Evolutionary conservation across 331 rosid species (phyloP).

Genomic region (Rhamnella rubrinervis): DNA sequence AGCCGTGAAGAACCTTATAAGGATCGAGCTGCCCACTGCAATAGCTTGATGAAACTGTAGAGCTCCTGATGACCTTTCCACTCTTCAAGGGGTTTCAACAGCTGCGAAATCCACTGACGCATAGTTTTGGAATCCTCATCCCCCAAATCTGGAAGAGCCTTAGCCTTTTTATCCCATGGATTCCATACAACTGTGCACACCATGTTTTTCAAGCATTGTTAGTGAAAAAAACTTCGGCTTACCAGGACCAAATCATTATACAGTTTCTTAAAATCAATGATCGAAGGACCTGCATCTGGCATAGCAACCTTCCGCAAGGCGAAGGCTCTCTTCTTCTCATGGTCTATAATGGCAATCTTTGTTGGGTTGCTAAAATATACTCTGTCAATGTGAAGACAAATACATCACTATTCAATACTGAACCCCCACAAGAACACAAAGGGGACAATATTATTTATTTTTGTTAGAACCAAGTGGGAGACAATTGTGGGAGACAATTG

Average conservation of each 20-base stretch:
- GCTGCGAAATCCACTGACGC: constrained; percentile 66
- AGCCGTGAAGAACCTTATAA: constrained; percentile 55
- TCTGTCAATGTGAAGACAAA: constrained; percentile 50
- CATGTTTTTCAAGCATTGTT: neutral
- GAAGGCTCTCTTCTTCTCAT: constrained; percentile 75
- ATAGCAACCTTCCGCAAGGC: constrained; percentile 63
- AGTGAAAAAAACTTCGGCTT: neutral
- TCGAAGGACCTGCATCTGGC: constrained; percentile 64
- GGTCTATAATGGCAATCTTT: constrained; percentile 76
- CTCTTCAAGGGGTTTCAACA: constrained; percentile 67
- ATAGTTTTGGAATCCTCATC: constrained; percentile 66
- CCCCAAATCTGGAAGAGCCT: constrained; percentile 61
- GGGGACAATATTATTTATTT: too few species aligned
- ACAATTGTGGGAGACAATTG: too few species aligned
- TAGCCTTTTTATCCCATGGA: constrained; percentile 73
- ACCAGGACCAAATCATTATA: too few species aligned
- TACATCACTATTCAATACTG: too few species aligned
- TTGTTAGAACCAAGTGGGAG: too few species aligned
- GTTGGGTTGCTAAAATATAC: constrained; percentile 54
- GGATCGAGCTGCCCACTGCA: constrained; percentile 87
- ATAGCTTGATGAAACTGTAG: constrained; percentile 73
- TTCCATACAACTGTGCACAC: constrained; percentile 63
- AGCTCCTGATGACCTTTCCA: constrained; percentile 78
- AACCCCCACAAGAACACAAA: neutral
- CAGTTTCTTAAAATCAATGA: neutral